Percentiles rank a stretch among this genome's conserved stretches.
phyloP scores from a whole-genome alignment of 78 protist species.

The Dictyostelium firmibasis region DNA sequence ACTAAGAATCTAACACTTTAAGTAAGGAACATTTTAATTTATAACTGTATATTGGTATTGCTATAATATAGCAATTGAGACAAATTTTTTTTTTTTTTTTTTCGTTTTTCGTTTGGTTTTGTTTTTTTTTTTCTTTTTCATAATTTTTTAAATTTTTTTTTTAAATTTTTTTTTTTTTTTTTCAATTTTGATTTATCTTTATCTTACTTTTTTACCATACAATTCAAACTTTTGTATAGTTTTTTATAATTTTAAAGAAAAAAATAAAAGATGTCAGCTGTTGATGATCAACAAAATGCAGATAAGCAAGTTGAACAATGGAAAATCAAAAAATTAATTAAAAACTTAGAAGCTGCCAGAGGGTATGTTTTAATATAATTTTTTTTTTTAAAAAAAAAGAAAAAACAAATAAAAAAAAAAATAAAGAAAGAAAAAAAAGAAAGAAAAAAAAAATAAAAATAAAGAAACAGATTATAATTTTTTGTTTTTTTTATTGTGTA shows the following conservation, averaged over 20 bases:
- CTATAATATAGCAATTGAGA: no score
- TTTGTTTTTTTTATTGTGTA: background rate
- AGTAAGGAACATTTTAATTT: no score
- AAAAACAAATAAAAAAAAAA: background rate
- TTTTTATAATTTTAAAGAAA: background rate
- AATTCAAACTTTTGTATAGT: background rate
- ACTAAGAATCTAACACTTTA: no score
- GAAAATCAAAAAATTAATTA: slow-evolving; percentile 94
- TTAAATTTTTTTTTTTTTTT: background rate
- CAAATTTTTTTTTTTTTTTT: background rate
- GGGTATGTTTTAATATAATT: slow-evolving; percentile 84
- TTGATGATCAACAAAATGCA: slow-evolving; percentile 1
- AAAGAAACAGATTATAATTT: no score
- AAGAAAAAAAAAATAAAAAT: no score
- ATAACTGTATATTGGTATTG: no score
- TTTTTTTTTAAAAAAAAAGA: background rate
- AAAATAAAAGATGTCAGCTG: slow-evolving; percentile 45
- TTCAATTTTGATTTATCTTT: background rate
- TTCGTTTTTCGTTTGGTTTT: background rate
- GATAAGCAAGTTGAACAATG: slow-evolving; percentile 92
- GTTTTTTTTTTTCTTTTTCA: background rate
- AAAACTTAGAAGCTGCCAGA: slow-evolving; percentile 90
- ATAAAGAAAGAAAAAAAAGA: background rate
- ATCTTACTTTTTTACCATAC: background rate
- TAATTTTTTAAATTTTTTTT: background rate